Evolutionary conservation across 768 basidiomycete genomes (phyloP), one percentile per base, ranked within the genome.

Genomic region (Phylloporus sp.): DNA sequence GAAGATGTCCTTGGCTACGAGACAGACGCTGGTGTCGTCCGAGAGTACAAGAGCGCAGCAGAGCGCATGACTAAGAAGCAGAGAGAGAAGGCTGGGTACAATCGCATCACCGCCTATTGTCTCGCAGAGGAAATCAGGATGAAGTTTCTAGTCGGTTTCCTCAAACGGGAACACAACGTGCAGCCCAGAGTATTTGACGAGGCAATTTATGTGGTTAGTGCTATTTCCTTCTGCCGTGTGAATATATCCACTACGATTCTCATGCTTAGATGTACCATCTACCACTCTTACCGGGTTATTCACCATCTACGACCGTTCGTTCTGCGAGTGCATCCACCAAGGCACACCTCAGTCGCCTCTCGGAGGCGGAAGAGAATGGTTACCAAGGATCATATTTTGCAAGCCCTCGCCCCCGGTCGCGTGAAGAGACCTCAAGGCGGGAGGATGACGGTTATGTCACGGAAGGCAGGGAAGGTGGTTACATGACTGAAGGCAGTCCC

Each of bases 121-220:
- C 76, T 93, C 6, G 89, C 90, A 7, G 92, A 95, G 59, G 80
- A 80, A 7, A 85, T 95, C 68, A 84, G 84, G 64, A 86, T 90
- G 80, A 94, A 91, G 67, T 71, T 88, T 0, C 71, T 97, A 20
- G 84, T 86, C 11, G 83, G 85, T 2, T 95, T 94, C 63, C 65
- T 97, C 65, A 95, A 95, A 70, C 76, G 95, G 46, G 95, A 97
- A 64, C 95, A 97, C 66, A 95, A 94, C 49, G 93, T 95, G 11
- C 76, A 72, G 10, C 91, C 85, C 2, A 76, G 95, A 53, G 79
- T 91, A 1, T 97, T 91, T 58, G 95, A 97, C 66, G 95, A 97
- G 70, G 94, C 93, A 0, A 70, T 95, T 54, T 97, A 97, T 73
- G 88, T 85, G 50, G 94, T 95, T 55, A 72, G 90, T 78, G 13